Base-by-base conservation (phyloP, 2,329 filamentous ascomycete species). In the Venturia oleaginea region DNA sequence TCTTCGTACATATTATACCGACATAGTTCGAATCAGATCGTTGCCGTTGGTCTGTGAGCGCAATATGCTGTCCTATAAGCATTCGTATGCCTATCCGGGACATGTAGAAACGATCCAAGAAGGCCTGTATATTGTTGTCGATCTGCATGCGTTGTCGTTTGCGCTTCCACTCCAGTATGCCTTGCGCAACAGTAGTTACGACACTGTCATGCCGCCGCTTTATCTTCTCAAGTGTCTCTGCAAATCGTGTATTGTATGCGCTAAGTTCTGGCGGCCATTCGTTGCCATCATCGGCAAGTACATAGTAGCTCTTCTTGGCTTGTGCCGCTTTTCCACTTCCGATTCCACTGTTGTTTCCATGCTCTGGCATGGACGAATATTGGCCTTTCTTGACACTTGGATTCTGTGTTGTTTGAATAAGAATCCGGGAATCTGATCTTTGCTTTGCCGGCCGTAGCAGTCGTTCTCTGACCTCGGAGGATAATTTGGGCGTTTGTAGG, bases 31-130 rank as follows among this genome's bases (percentile, higher is more conserved):
- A 91, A 75, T 97, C 93, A 67, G 87, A 87, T 69, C 92, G 87
- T 70, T 94, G 88, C 71, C 88, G 90, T 78, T 97, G 92, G 75
- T 97, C 93, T 6, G 92, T 96, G 66, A 99, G 82, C 66, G 94
- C 94, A 72, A 99, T 96, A 80, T 99, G 94, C 76, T 99, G 94
- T 63, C 94, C 94, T 71, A 99, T 97, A 61, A 99, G 86, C 94
- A 99, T 99, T 71, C 94, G 90, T 70, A 99, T 99, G 69, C 94
- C 94, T 72, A 99, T 99, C 67, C 94, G 91, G 55, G 92, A 97
- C 94, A 99, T 99, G 82, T 99, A 99, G 78, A 99, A 99, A 66
- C 94, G 90, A 78, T 99, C 94, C 69, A 99, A 86, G 81, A 99
- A 99, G 64, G 91, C 88, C 76, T 99, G 94, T 66, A 99, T 97